Evolutionary conservation across 1,139 yeast species (phyloP), one percentile per base, ranked within the genome.

Genomic region (Protomyces pachydermus): DNA sequence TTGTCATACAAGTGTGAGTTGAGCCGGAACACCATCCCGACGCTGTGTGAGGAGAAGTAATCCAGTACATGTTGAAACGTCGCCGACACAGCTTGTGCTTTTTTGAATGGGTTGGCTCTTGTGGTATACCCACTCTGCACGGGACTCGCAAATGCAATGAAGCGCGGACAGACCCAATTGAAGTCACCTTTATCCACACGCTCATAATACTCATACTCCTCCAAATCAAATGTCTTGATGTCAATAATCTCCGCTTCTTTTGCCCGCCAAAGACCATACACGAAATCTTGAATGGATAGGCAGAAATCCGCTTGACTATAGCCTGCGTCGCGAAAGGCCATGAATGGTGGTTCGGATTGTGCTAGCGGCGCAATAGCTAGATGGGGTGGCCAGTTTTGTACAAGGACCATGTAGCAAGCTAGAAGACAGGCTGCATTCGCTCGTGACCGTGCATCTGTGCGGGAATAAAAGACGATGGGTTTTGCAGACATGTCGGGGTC

Each of bases 131-230:
- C 82, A 78, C 67, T 80, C 78, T 62, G 83, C 81, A 74, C 91
- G 96, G 98, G 98, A 4, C 97, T 90, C 16, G 98, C 98, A 81
- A 93, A 93, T 39, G 98, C 98, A 70, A 93, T 87, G 72, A 93
- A 93, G 74, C 93, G 96, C 67, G 95, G 95, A 5, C 96, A 88
- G 61, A 93, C 80, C 51, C 88, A 87, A 74, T 93, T 93, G 73
- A 93, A 89, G 75, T 93, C 98, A 67, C 98, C 98, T 74, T 91
- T 95, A 74, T 93, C 98, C 3, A 93, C 98, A 67, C 96, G 80
- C 75, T 93, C 98, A 73, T 89, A 91, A 72, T 85, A 88, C 75
- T 93, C 98, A 74, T 93, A 78, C 72, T 90, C 96, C 74, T 93
- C 98, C 68, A 93, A 79, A 73, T 91, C 88, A 77, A 93, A 91